Base-by-base conservation (phyloP, 2,329 filamentous ascomycete genomes). In the Shiraia bambusicola region DNA sequence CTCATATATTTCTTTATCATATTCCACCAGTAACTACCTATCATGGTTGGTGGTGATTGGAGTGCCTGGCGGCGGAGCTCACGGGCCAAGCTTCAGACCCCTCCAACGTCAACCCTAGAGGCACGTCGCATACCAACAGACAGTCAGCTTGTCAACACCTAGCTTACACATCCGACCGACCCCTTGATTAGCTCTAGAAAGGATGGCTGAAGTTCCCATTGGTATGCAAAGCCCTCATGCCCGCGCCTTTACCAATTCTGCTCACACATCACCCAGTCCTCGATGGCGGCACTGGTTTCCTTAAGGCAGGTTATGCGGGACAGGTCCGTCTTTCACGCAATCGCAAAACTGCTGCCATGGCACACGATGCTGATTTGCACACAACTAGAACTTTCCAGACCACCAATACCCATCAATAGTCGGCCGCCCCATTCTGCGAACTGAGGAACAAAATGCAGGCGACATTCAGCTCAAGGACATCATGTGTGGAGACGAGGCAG, bases 401-500 rank as follows among this genome's bases (percentile, higher is more conserved):
- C 89, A 94, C 74, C 92, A 97, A 75, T 97, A 91, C 74, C 93
- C 93, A 42, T 96, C 92, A 58, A 97, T 98, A 72, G 90, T 98
- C 70, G 93, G 93, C 69, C 88, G 93, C 60, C 93, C 93, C 37
- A 98, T 98, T 72, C 82, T 98, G 65, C 89, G 93, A 74, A 91
- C 91, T 50, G 93, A 98, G 78, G 93, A 98, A 74, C 76, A 84
- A 81, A 72, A 86, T 82, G 74, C 77, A 49, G 75, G 78, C 49
- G 81, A 84, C 61, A 79, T 85, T 52, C 76, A 84, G 57, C 82
- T 91, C 72, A 97, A 96, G 80, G 93, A 98, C 76, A 96, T 98
- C 69, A 98, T 98, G 93, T 97, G 92, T 74, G 93, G 93, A 69
- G 93, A 98, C 75, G 92, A 98, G 75, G 93, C 93, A 35, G 91